These are phyloP conservation scores for Botrytis byssoidea DNA, from an alignment of 2,329 filamentous ascomycete genomes.

Conservation along the genomic window DNA sequence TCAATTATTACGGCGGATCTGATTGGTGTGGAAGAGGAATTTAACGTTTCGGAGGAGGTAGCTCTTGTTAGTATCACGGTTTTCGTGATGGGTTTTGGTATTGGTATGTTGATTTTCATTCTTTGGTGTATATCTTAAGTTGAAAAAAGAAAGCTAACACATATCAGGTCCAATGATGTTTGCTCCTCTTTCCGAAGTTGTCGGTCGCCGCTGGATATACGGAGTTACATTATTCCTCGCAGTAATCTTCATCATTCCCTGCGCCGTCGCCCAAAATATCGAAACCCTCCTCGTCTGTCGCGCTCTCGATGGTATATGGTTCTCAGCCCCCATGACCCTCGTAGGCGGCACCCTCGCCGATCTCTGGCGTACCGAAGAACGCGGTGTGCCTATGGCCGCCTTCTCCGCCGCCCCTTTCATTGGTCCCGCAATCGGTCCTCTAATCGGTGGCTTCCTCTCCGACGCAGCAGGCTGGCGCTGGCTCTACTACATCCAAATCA, in stretches of 20 bases:
- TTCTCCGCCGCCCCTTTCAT: conserved; percentile 82
- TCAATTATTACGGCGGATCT: conserved; percentile 79
- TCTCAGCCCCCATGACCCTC: conserved; percentile 82
- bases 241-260: conserved; percentile 77
- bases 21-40: conserved; percentile 59
- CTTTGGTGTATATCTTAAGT: no score
- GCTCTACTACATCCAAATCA: conserved; percentile 86
- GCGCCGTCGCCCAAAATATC: conserved; percentile 74
- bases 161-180: conserved; percentile 68
- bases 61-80: conserved; percentile 69
- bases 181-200: conserved; percentile 73
- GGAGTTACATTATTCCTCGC: conserved; percentile 49
- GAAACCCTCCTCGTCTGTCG: conserved; percentile 73
- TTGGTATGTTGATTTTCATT: conserved; percentile 51
- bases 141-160: not conserved
- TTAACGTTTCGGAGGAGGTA: conserved; percentile 70
- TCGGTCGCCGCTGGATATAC: conserved; percentile 71
- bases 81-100: conserved; percentile 79
- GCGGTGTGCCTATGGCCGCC: conserved; percentile 82
- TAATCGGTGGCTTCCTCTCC: conserved; percentile 73
- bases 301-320: conserved; percentile 77
- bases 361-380: conserved; percentile 80
- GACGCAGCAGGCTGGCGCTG: conserved; percentile 74
- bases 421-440: conserved; percentile 73
- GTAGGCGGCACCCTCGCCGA: conserved; percentile 81